Conservation (phyloP, 441 rosid genomes). For the Raphanus hybrid region DNA sequence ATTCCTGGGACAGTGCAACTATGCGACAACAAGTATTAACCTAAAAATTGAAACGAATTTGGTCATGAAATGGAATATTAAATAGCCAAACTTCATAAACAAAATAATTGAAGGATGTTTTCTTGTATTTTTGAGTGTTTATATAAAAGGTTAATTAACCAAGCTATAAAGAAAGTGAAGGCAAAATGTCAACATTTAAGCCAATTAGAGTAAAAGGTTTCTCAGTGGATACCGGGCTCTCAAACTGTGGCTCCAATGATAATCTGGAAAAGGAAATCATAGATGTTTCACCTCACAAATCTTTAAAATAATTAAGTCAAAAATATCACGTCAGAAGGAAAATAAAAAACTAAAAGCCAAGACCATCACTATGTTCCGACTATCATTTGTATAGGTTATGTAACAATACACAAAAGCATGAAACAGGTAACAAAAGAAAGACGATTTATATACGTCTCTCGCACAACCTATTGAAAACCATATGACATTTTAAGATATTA, state of each 20-base stretch:
- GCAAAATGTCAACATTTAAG: slow-evolving; percentile 36
- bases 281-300: slow-evolving; percentile 7
- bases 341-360: not conserved
- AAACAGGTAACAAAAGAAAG: not conserved
- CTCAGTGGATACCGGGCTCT: not conserved
- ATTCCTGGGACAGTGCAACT: not conserved
- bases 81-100: slow-evolving; percentile 10
- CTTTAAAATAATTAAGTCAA: slow-evolving; percentile 9
- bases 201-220: not conserved
- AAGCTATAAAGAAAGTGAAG: slow-evolving; percentile 11
- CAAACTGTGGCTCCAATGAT: slow-evolving; percentile 5
- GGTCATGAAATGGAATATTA: slow-evolving; percentile 1
- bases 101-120: not conserved
- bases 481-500: not conserved
- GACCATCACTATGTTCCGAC: slow-evolving; percentile 17
- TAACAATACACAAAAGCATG: slow-evolving; percentile 12
- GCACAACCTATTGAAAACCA: not conserved
- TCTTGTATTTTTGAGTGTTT: no score
- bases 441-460: not conserved
- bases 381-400: not conserved
- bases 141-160: slow-evolving; percentile 11
- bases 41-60: slow-evolving; percentile 20
- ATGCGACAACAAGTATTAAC: slow-evolving; percentile 16
- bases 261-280: not conserved
- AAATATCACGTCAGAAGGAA: not conserved